Percentiles rank a stretch among this genome's conserved stretches.
phyloP scores from a whole-genome alignment of 371 early-diverging fungal species.

The Actinomucor elegans region DNA sequence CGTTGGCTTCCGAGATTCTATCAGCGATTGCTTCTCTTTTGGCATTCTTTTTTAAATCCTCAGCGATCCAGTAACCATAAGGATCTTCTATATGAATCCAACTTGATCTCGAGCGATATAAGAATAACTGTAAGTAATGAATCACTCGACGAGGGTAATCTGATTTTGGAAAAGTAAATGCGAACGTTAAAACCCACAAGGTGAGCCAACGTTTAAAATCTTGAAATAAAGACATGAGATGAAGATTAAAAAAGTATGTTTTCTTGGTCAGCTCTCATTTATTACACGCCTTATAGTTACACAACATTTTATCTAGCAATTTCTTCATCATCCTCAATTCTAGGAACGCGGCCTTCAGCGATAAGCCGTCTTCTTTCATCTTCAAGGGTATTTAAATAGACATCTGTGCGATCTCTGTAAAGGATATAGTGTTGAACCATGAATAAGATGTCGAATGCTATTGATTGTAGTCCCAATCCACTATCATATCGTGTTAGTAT shows the following conservation, averaged over 20 bases:
- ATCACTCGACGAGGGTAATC: slow-evolving; percentile 8
- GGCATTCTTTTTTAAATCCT: slow-evolving; percentile 26
- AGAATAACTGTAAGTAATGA: slow-evolving; percentile 11
- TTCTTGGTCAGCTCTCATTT: too few relatives aligned
- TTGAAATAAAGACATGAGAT: slow-evolving; percentile 16
- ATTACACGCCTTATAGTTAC: not conserved
- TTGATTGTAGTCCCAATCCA: slow-evolving; percentile 78
- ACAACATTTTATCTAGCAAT: not conserved
- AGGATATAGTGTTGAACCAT: slow-evolving; percentile 83
- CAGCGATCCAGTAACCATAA: slow-evolving; percentile 34
- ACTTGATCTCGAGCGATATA: slow-evolving; percentile 15
- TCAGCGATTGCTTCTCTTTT: slow-evolving; percentile 39
- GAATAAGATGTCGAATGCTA: slow-evolving; percentile 83
- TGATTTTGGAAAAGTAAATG: slow-evolving; percentile 18
- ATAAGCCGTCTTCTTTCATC: slow-evolving; percentile 43
- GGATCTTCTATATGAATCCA: slow-evolving; percentile 19
- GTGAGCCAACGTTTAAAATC: slow-evolving; percentile 17
- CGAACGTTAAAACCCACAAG: slow-evolving; percentile 9
- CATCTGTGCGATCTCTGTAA: slow-evolving; percentile 46
- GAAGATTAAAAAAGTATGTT: too few relatives aligned
- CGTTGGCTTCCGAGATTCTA: slow-evolving; percentile 29
- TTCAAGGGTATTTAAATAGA: slow-evolving; percentile 38
- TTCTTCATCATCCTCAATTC: slow-evolving; percentile 8
- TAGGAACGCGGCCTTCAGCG: slow-evolving; percentile 37
- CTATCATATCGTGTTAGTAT: slow-evolving; percentile 21